phyloP scores from a whole-genome alignment of 495 filamentous ascomycete genomes.

The Penicillium lividum region DNA sequence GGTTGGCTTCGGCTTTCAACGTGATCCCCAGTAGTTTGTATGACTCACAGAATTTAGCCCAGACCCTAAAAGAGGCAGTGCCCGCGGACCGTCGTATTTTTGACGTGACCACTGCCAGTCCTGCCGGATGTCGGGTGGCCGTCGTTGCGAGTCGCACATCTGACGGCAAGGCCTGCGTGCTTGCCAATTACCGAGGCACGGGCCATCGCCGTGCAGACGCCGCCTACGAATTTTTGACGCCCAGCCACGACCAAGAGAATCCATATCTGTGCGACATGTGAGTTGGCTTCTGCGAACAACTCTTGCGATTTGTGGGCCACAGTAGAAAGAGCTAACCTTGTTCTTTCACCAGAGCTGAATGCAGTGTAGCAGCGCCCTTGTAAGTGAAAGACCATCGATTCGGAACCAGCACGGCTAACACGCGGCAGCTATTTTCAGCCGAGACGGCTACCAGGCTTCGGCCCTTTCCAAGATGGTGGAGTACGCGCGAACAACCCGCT shows the following conservation, averaged over 20 bases:
- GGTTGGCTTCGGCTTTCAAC: background rate
- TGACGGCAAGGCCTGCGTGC: conserved; percentile 20
- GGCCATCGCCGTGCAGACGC: conserved; percentile 4
- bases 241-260: conserved; percentile 10
- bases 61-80: conserved; percentile 9
- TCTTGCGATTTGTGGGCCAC: background rate
- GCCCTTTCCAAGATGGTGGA: conserved; percentile 39
- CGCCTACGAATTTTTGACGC: conserved; percentile 21
- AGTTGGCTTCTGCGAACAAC: conserved; percentile 4
- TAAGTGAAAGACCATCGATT: conserved; percentile 7
- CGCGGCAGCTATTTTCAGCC: conserved; percentile 29
- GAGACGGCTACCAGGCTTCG: conserved; percentile 30
- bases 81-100: conserved; percentile 13
- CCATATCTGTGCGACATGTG: conserved; percentile 20
- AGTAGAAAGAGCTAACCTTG: background rate
- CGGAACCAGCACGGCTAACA: background rate
- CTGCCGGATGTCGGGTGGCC: conserved; percentile 15
- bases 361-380: conserved; percentile 24
- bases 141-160: conserved; percentile 21
- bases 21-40: background rate
- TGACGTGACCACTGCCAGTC: conserved; percentile 8
- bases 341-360: conserved; percentile 11
- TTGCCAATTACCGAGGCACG: conserved; percentile 24
- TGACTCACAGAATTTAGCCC: background rate
- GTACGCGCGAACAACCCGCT: conserved; percentile 36